Base-by-base conservation (phyloP, 2,329 filamentous ascomycete species). In the Verticillium dahliae region DNA sequence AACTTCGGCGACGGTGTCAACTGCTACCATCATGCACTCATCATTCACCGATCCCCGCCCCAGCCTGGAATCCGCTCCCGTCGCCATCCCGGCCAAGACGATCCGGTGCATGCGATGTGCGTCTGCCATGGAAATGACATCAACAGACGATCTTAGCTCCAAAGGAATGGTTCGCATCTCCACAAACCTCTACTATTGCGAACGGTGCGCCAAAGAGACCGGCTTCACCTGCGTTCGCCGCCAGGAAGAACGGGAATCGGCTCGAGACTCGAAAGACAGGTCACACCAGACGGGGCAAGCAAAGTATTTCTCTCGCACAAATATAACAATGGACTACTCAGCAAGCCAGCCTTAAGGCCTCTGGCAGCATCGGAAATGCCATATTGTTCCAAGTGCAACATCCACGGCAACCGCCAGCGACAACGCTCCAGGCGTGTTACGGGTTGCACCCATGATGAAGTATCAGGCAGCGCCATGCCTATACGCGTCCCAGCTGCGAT, bases 171-270 rank as follows among this genome's bases (percentile, higher is more conserved):
- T 89, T 15, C 80, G 82, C 68, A 85, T 88, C 64, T 84, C 85
- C 1, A 82, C 84, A 72, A 86, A 86, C 72, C 81, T 88, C 63
- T 88, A 88, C 76, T 88, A 89, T 73, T 88, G 86, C 74, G 78
- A 82, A 62, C 80, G 84, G 38, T 89, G 86, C 70, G 86, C 86
- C 63, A 83, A 81, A 70, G 83, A 85, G 71, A 83, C 86, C 37
- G 86, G 85, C 67, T 88, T 87, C 73, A 84, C 38, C 15, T 41
- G 11, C 38, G 15, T 41, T 41, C 15, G 38, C 38, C 38, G 38
- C 38, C 38, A 15, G 38, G 38, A 41, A 41, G 38, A 41, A 41
- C 38, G 15, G 38, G 38, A 41, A 41, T 41, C 38, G 15, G 38
- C 38, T 41, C 38, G 38, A 10, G 38, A 10, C 38, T 14, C 38